phyloP scores from a whole-genome alignment of 768 basidiomycete species.

The Leccinum sublutescens region DNA sequence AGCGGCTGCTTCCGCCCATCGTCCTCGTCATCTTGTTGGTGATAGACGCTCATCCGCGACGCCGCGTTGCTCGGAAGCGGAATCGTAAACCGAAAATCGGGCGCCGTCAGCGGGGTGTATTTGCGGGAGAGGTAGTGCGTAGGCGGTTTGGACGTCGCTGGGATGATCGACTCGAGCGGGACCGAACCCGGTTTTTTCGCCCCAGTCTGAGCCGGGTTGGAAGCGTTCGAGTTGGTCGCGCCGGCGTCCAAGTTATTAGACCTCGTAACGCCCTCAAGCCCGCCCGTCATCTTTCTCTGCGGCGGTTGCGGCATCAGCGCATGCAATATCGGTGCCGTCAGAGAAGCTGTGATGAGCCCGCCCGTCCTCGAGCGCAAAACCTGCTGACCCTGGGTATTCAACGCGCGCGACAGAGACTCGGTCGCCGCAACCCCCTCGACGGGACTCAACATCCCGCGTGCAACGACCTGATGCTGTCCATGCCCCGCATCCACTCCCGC shows the following conservation, averaged over 20 bases:
- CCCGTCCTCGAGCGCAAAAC: slow-evolving; percentile 33
- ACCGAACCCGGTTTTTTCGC: slow-evolving; percentile 44
- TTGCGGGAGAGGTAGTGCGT: slow-evolving; percentile 78
- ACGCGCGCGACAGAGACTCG: slow-evolving; percentile 45
- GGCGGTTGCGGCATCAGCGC: slow-evolving; percentile 52
- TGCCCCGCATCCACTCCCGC: slow-evolving; percentile 21
- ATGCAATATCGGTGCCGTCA: slow-evolving; percentile 60
- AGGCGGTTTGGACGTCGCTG: slow-evolving; percentile 74
- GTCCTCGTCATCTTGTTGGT: slow-evolving; percentile 34
- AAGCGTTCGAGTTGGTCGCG: slow-evolving; percentile 13
- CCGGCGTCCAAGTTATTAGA: not conserved
- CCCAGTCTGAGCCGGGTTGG: slow-evolving; percentile 19
- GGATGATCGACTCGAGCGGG: slow-evolving; percentile 81
- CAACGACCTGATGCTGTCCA: slow-evolving; percentile 30
- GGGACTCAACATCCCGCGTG: slow-evolving; percentile 44
- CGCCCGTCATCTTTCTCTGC: slow-evolving; percentile 40
- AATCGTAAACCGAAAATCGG: slow-evolving; percentile 72
- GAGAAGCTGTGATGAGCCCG: slow-evolving; percentile 38
- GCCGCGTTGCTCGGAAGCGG: slow-evolving; percentile 47
- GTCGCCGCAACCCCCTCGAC: slow-evolving; percentile 43
- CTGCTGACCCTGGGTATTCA: slow-evolving; percentile 36
- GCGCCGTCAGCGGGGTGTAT: slow-evolving; percentile 70
- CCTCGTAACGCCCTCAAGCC: slow-evolving; percentile 22
- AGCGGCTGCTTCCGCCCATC: slow-evolving; percentile 48
- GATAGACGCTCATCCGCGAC: slow-evolving; percentile 50